phyloP scores from a whole-genome alignment of 331 rosid species.

The Quercus tomentella region DNA sequence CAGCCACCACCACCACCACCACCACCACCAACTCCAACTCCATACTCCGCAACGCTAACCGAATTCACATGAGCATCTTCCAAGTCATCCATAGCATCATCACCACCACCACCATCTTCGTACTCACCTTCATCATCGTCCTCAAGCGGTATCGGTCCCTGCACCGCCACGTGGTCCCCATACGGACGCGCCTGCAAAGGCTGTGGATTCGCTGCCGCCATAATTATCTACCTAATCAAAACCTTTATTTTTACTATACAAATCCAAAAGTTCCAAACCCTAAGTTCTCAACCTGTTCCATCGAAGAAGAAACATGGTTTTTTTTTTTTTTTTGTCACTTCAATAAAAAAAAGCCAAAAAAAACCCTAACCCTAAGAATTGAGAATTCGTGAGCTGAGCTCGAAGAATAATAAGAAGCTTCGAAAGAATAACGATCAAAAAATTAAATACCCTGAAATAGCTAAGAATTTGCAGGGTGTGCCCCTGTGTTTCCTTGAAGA shows the following conservation, averaged over 20 bases:
- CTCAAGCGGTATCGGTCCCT: constrained; percentile 24
- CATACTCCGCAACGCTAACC: constrained; percentile 40
- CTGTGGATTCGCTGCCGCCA: constrained; percentile 74
- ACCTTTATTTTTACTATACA: no score
- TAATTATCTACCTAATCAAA: constrained; percentile 1
- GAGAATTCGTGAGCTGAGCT: constrained; percentile 25
- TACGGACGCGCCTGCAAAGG: constrained; percentile 61
- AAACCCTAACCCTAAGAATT: constrained; percentile 23
- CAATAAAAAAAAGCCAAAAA: no score
- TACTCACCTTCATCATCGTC: constrained; percentile 57
- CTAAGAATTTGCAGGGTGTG: constrained; percentile 25
- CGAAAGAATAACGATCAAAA: constrained; percentile 16
- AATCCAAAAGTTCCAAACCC: constrained; percentile 37
- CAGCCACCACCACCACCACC: no score
- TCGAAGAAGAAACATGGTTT: constrained; percentile 12
- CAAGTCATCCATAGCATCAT: constrained; percentile 63
- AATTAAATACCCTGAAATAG: constrained; percentile 21
- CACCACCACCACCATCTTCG: constrained; percentile 46
- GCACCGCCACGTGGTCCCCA: constrained; percentile 33
- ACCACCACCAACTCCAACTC: neutral
- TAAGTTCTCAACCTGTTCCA: constrained; percentile 35
- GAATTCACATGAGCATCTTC: constrained; percentile 46
- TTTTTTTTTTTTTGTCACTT: neutral
- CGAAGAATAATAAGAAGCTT: constrained; percentile 17
- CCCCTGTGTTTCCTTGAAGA: constrained; percentile 36